Evolutionary conservation across 305 asterid species (phyloP), one percentile per base, ranked within the genome.

Genomic region (Plantago rigida): DNA sequence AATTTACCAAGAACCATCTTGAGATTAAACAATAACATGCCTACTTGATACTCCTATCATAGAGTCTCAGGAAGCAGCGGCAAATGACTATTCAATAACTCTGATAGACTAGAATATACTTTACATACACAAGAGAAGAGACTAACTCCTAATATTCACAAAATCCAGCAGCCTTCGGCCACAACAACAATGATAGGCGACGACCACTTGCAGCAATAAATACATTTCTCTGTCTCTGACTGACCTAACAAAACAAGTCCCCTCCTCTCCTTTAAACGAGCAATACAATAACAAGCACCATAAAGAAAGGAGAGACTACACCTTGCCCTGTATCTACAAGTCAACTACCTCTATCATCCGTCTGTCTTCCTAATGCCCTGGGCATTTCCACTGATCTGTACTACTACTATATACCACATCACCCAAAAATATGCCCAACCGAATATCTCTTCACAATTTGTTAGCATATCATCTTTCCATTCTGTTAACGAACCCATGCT

Each of bases 141-240:
- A 17, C 19, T 0, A 17, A 17, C 19, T 17, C 19, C 26, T 22
- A 22, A 22, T 22, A 22, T 22, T 83, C 78, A 83, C 89, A 83
- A 81, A 71, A 62, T 75, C 62, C 79, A 73, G 79, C 79, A 75
- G 82, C 83, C 87, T 75, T 81, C 15, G 79, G 90, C 90, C 75
- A 79, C 59, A 81, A 78, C 73, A 79, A 79, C 26, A 22, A 22
- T 77, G 77, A 69, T 34, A 75, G 45, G 75, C 48, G 65, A 51
- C 74, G 72, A 65, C 66, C 29, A 22, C 26, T 22, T 22, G 26
- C 26, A 22, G 26, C 26, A 22, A 22, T 74, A 51, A 44, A 73
- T 73, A 56, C 75, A 55, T 6, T 47, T 70, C 72, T 51, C 65
- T 17, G 0, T 17, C 26, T 22, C 26, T 22, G 26, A 75, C 64